Percentiles rank a stretch among this genome's conserved stretches.
Evolutionary conservation across 371 early-diverging fungal genomes (phyloP).

Genomic region (Lichtheimia ramosa): DNA sequence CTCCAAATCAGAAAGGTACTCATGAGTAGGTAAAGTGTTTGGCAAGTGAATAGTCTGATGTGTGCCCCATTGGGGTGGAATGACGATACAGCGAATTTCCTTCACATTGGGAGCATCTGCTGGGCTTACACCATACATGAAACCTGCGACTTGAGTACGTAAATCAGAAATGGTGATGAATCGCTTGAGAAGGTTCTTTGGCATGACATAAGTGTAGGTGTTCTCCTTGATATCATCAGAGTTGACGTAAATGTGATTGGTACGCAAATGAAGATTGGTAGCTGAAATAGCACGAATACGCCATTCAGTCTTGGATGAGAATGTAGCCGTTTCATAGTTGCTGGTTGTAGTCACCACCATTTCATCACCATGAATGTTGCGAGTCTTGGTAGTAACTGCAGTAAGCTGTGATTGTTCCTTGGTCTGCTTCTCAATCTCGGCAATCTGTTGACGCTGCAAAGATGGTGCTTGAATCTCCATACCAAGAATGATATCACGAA

Average conservation of each 20-base stretch:
- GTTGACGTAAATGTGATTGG: constrained; percentile 94
- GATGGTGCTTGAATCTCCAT: constrained; percentile 99
- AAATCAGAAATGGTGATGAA: constrained; percentile 95
- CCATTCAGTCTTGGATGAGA: constrained; percentile 99
- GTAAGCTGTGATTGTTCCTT: constrained; percentile 91
- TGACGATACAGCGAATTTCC: constrained; percentile 92
- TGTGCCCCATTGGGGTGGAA: constrained; percentile 98
- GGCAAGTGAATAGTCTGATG: constrained; percentile 93
- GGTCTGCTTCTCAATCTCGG: constrained; percentile 95
- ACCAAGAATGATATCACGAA: constrained; percentile 98
- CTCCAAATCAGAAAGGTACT: constrained; percentile 86
- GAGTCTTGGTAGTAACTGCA: constrained; percentile 94
- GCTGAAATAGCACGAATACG: constrained; percentile 95
- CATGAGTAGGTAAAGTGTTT: constrained; percentile 85
- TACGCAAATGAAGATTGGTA: constrained; percentile 91
- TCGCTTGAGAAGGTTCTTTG: constrained; percentile 94
- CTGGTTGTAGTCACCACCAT: constrained; percentile 97
- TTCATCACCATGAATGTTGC: constrained; percentile 97
- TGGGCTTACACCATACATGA: constrained; percentile 93
- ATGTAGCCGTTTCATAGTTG: constrained; percentile 95
- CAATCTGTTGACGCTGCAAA: constrained; percentile 95
- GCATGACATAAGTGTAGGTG: constrained; percentile 90
- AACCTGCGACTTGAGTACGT: constrained; percentile 94
- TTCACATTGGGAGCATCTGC: constrained; percentile 93
- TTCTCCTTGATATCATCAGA: constrained; percentile 93